phyloP scores from a whole-genome alignment of 1,284 basidiomycete species.

The Stygiomarasmius scandens region DNA sequence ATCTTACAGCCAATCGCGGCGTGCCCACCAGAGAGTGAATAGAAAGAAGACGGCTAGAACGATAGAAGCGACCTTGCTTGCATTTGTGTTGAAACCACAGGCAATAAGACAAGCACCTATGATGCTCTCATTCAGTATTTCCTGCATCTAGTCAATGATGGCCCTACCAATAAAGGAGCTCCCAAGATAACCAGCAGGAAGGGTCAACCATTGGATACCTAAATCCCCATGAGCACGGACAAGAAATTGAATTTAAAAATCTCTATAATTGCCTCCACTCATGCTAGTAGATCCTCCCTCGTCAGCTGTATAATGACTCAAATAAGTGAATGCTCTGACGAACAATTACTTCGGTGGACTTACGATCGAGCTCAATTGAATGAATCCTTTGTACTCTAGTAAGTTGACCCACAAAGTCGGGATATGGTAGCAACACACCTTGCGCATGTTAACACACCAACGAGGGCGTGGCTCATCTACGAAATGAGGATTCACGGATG shows the following conservation, averaged over 20 bases:
- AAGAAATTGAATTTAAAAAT: too few species aligned
- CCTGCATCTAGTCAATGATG: too few species aligned
- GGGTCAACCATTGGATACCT: conserved; percentile 83
- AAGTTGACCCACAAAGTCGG: too few species aligned
- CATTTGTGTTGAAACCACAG: conserved; percentile 93
- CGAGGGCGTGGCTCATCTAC: conserved; percentile 84
- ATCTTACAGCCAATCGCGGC: conserved; percentile 76
- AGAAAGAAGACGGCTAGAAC: conserved; percentile 87
- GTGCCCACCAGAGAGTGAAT: conserved; percentile 92
- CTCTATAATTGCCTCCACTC: too few species aligned
- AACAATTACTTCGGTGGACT: conserved; percentile 28
- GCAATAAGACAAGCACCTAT: conserved; percentile 65
- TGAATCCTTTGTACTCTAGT: conserved; percentile 57
- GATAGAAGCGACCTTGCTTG: conserved; percentile 87
- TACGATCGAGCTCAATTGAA: conserved; percentile 83
- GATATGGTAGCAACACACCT: conserved; percentile 21
- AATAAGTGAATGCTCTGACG: conserved; percentile 19
- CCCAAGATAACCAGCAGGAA: conserved; percentile 92
- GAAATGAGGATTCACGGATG: conserved; percentile 16
- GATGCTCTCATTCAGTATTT: not conserved
- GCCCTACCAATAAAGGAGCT: conserved; percentile 86
- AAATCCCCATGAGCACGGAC: too few species aligned
- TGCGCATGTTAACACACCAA: conserved; percentile 88
- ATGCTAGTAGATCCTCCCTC: conserved; percentile 93
- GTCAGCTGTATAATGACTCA: conserved; percentile 70